A percentile compares a stretch with the other conserved stretches of the same genome.
phyloP scores from a whole-genome alignment of 441 rosid species.

The Eruca vesicaria region DNA sequence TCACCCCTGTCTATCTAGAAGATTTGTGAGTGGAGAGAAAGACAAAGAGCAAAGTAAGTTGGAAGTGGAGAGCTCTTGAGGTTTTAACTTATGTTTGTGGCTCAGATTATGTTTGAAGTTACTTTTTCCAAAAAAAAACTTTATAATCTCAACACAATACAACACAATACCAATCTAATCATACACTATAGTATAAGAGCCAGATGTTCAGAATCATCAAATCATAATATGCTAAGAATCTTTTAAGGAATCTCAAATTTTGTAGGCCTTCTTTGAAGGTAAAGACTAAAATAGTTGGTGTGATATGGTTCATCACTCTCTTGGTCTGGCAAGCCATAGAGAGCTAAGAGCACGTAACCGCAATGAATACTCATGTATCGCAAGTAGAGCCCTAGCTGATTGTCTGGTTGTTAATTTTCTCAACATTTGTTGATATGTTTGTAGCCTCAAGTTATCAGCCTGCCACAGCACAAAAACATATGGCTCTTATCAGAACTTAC shows the following conservation, averaged over 20 bases:
- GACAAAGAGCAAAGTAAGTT: constrained; percentile 15
- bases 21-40: constrained; percentile 16
- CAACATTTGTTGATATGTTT: constrained; percentile 84
- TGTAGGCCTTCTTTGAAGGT: neutral
- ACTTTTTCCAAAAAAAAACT: neutral
- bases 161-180: neutral
- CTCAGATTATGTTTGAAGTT: neutral
- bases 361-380: constrained; percentile 81
- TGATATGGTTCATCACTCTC: constrained; percentile 44
- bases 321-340: constrained; percentile 92
- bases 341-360: constrained; percentile 91
- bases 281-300: neutral
- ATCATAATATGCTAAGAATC: neutral
- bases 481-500: neutral
- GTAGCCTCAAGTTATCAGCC: constrained; percentile 94
- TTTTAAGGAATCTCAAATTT: neutral
- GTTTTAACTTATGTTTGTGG: constrained; percentile 17
- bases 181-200: neutral
- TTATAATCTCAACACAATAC: neutral
- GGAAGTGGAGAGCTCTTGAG: constrained; percentile 22
- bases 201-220: neutral
- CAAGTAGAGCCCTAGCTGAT: constrained; percentile 84
- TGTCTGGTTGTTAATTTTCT: constrained; percentile 85
- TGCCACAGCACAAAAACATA: constrained; percentile 23
- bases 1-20: constrained; percentile 6